Evolutionary conservation across 129 eudicot species (phyloP), one percentile per base, ranked within the genome.

Genomic region (Lactuca saligna): DNA sequence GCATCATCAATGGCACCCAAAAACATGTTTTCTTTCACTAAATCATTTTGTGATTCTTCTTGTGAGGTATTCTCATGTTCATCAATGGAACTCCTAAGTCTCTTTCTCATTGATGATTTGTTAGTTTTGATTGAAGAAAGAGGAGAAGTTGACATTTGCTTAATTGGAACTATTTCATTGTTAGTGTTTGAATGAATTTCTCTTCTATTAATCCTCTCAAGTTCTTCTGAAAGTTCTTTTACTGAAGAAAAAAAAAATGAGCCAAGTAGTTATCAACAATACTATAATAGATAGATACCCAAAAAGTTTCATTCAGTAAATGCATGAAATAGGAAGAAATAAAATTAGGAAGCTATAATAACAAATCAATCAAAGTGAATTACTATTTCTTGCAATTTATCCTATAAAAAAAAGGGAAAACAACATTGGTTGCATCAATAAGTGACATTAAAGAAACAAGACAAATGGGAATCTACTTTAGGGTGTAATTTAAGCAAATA

Each of bases 201-300:
- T 70, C 63, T 83, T 16, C 66, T 76, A 12, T 63, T 78, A 34
- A 87, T 81, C 73, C 74, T 81, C 78, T 83, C 79, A 12, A 84
- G 78, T 75, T 91, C 95, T 82, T 84, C 86, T 17, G 78, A 60
- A 77, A 88, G 91, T 72, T 84, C 77, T 63, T 74, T 79, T 69
- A 78, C 97, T 91, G 80, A 80, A 85, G 62, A 57, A 25, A 25
- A 25, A 83, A 69, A 57, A 41, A 8, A 48, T 54, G 8, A 38
- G 55, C n/a, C 63, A 55, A 11, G 39, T 38, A 38, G 35, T 17
- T 39, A 8, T 35, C 14, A 55, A 68, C 14, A 63, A 51, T 39
- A 41, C 14, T 38, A 68, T 8, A 63, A 51, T 9, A 41, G 10
- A 63, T 39, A 39, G 10, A 63, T 39, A 39, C 9, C 44, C 44